phyloP scores from a whole-genome alignment of 257 asterid genomes.

The Rubia yunnanensis region DNA sequence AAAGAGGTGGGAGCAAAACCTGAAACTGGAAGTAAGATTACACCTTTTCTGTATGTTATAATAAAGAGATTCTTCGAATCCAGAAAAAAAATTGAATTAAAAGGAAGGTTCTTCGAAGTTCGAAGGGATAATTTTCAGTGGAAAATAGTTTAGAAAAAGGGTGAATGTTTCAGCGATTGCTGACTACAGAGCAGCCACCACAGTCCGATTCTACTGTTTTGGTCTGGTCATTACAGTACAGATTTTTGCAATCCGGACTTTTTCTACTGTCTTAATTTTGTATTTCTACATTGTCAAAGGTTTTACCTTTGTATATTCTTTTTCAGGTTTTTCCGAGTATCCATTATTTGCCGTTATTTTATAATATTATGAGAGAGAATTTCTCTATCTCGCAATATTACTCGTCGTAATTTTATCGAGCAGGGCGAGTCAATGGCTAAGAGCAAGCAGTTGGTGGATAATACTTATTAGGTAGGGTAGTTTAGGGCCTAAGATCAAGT shows the following conservation, averaged over 20 bases:
- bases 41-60: neutral
- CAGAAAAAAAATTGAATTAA: neutral
- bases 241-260: neutral
- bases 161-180: neutral
- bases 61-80: neutral
- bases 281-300: too few relatives aligned
- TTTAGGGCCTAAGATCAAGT: too few relatives aligned
- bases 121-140: neutral
- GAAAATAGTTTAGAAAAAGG: neutral
- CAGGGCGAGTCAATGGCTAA: too few relatives aligned
- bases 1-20: neutral
- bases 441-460: too few relatives aligned
- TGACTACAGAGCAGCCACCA: constrained; percentile 4
- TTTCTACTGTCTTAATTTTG: too few relatives aligned
- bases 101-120: constrained; percentile 9
- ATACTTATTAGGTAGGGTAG: too few relatives aligned
- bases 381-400: too few relatives aligned
- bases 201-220: neutral
- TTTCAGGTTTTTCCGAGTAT: too few relatives aligned
- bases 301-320: too few relatives aligned
- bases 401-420: too few relatives aligned
- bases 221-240: neutral
- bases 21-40: neutral
- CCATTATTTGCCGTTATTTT: too few relatives aligned
- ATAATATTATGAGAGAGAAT: too few relatives aligned